phyloP scores from a whole-genome alignment of 495 filamentous ascomycete species.

The Hypoxylon fragiforme region DNA sequence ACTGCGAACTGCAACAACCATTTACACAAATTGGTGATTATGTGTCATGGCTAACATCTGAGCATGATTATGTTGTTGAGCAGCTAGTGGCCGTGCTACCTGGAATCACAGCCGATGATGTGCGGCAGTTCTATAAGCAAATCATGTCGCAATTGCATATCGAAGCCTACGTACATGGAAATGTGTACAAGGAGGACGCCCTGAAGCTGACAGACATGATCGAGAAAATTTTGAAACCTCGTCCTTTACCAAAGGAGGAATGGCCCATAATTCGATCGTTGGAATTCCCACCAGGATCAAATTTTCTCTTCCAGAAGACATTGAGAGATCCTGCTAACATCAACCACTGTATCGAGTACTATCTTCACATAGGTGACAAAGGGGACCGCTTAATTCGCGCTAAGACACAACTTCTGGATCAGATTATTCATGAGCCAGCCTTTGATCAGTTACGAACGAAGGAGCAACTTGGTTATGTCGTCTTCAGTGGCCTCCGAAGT shows the following conservation, averaged over 20 bases:
- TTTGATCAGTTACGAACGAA: slow-evolving; percentile 96
- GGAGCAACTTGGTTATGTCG: slow-evolving; percentile 96
- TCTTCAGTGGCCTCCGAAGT: slow-evolving; percentile 77
- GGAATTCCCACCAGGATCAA: slow-evolving; percentile 74
- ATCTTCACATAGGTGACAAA: slow-evolving; percentile 76
- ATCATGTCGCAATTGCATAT: slow-evolving; percentile 83
- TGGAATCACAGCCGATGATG: slow-evolving; percentile 70
- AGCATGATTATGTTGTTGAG: slow-evolving; percentile 78
- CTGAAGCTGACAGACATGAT: slow-evolving; percentile 82
- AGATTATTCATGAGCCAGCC: slow-evolving; percentile 87
- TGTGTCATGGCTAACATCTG: slow-evolving; percentile 74
- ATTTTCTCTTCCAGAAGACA: slow-evolving; percentile 77
- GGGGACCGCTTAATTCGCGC: slow-evolving; percentile 67
- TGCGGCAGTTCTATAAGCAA: slow-evolving; percentile 77
- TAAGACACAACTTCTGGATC: slow-evolving; percentile 80
- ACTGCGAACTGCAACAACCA: slow-evolving; percentile 84
- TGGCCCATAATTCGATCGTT: slow-evolving; percentile 79
- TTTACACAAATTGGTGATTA: slow-evolving; percentile 90
- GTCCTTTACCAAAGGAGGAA: slow-evolving; percentile 72
- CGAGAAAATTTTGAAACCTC: slow-evolving; percentile 76
- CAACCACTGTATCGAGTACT: slow-evolving; percentile 95
- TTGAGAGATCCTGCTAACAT: slow-evolving; percentile 90
- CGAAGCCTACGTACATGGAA: slow-evolving; percentile 87
- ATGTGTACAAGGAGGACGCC: slow-evolving; percentile 94
- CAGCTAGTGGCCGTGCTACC: slow-evolving; percentile 79